phyloP scores from a whole-genome alignment of 2,329 filamentous ascomycete genomes.

The Nectriaceae sp. region DNA sequence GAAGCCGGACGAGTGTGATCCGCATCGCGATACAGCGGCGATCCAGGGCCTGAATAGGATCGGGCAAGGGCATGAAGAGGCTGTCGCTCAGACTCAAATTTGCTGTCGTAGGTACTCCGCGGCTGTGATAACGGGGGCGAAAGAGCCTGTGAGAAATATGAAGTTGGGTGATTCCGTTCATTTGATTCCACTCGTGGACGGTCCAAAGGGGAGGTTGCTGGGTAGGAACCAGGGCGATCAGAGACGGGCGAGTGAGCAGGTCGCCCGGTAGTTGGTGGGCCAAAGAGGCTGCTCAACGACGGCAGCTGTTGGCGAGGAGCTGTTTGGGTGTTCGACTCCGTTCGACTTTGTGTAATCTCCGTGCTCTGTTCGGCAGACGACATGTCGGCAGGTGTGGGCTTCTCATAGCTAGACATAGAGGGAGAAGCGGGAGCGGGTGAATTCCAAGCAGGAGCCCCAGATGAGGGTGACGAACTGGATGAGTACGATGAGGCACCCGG shows the following conservation, averaged over 20 bases:
- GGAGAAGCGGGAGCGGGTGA: slow-evolving; percentile 45
- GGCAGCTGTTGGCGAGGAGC: slow-evolving; percentile 52
- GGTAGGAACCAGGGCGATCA: slow-evolving; percentile 46
- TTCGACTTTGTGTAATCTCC: slow-evolving; percentile 38
- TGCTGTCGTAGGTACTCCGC: slow-evolving; percentile 49
- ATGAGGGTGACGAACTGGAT: slow-evolving; percentile 41
- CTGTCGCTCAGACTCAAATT: slow-evolving; percentile 45
- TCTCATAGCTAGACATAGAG: slow-evolving; percentile 62
- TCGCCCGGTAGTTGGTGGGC: slow-evolving; percentile 46
- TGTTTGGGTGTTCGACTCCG: slow-evolving; percentile 34
- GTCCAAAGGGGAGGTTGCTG: slow-evolving; percentile 50
- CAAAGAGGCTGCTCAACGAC: slow-evolving; percentile 59
- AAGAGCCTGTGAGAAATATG: slow-evolving; percentile 48
- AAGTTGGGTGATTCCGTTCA: slow-evolving; percentile 42
- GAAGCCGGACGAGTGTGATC: slow-evolving; percentile 39
- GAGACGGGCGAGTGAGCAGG: slow-evolving; percentile 48
- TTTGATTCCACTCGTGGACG: slow-evolving; percentile 43
- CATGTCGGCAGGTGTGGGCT: slow-evolving; percentile 45
- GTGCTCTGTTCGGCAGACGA: slow-evolving; percentile 39
- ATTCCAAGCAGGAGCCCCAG: slow-evolving; percentile 49
- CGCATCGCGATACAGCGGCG: slow-evolving; percentile 45
- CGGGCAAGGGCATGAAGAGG: slow-evolving; percentile 26
- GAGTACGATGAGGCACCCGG: slow-evolving; percentile 51
- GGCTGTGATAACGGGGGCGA: slow-evolving; percentile 44
- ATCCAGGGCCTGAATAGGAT: slow-evolving; percentile 47